Base-by-base conservation (phyloP, 495 filamentous ascomycete genomes). In the Xylaria curta region DNA sequence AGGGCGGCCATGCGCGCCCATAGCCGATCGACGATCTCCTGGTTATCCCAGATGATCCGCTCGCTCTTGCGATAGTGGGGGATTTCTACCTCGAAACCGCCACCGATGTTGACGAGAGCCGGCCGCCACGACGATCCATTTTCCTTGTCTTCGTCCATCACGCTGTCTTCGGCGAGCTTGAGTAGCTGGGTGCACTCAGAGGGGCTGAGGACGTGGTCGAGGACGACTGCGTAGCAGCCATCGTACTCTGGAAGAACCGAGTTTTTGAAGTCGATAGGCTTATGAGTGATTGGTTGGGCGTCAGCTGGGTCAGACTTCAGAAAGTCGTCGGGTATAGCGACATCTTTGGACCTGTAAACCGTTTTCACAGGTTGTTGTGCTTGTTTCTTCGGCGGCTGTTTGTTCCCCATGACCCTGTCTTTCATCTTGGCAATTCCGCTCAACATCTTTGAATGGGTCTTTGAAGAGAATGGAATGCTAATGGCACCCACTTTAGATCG, bases 41-140 rank as follows among this genome's bases (percentile, higher is more conserved):
- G 80, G 1, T 85, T 79, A 73, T 95, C 93, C 84, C 87, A 91
- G 72, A 97, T 91, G 68, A 95, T 93, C 1, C 93, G 87, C 19
- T 91, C 90, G 76, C 91, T 90, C 69, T 93, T 91, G 40, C 93
- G 86, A 33, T 85, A 86, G 38, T 89, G 84, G 10, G 85, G 81
- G 0, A 81, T 81, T 47, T 90, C 74, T 46, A 83, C 77, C 82
- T 95, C 87, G 49, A 74, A 82, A 17, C 91, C 91, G 40, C 76
- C 76, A 31, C 92, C 92, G 60, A 89, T 77, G 75, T 94, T 94
- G 72, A 96, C 86, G 83, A 92, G 86, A 7, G 91, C 91, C 8
- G 86, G 84, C 33, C 84, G 79, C 91, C 91, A 93, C 0, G 81
- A 73, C 47, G 74, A 78, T 26, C 68, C 77, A 64, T 69, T 72